Evolutionary conservation across 202 grass and related monocot genomes (phyloP).

Genomic region (Saccharum hybrid): DNA sequence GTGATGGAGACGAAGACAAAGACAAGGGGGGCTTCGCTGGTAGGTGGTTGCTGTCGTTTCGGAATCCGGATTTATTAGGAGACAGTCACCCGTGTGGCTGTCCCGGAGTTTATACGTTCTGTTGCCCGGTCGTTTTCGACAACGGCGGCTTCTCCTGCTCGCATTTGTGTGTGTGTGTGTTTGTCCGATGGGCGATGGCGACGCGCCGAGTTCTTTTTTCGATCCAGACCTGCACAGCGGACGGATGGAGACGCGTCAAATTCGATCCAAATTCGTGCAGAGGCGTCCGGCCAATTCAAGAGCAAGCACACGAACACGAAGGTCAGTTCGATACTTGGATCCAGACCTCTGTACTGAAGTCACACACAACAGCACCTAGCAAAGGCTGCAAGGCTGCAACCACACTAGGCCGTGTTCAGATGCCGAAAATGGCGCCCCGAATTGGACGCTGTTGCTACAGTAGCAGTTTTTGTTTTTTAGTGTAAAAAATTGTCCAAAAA

Average conservation of each 20-base stretch:
- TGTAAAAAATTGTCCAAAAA: too few relatives aligned
- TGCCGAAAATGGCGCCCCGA: too few relatives aligned
- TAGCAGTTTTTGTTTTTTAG: too few relatives aligned
- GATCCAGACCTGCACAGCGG: neutral
- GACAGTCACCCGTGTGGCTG: neutral
- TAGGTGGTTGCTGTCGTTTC: neutral
- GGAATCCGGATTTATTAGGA: neutral
- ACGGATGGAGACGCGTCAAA: neutral
- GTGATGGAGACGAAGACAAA: neutral
- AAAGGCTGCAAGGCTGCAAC: neutral
- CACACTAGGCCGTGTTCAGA: too few relatives aligned
- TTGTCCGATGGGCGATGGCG: neutral
- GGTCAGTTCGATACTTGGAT: too few relatives aligned
- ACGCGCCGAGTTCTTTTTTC: neutral
- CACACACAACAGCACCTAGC: neutral
- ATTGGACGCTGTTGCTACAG: too few relatives aligned
- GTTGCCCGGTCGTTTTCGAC: constrained; percentile 22
- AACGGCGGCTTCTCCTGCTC: neutral
- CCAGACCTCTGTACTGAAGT: neutral
- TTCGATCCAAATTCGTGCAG: neutral
- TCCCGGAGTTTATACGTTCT: neutral
- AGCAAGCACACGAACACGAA: too few relatives aligned
- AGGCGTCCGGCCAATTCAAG: neutral
- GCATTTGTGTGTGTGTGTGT: neutral
- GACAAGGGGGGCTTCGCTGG: too few relatives aligned